phyloP scores from a whole-genome alignment of 129 eudicot species.

The Pulicaria dysenterica region DNA sequence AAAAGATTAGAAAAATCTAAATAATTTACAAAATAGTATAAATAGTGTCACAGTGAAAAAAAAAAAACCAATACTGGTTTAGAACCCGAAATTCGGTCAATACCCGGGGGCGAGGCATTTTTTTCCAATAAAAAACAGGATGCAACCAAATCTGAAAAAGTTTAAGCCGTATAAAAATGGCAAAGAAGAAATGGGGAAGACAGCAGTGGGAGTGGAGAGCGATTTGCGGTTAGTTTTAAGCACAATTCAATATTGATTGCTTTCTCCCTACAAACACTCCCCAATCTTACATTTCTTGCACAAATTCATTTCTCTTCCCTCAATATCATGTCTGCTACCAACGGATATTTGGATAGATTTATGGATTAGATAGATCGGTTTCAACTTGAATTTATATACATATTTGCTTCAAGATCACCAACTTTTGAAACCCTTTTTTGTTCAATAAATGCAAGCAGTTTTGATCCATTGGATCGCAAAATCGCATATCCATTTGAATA shows the following conservation, averaged over 20 bases:
- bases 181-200: slow-evolving; percentile 27
- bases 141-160: slow-evolving; percentile 32
- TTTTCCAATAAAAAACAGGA: too few species aligned
- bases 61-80: too few species aligned
- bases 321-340: slow-evolving; percentile 27
- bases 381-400: background rate
- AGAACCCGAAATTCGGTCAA: too few species aligned
- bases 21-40: too few species aligned
- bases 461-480: background rate
- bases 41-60: too few species aligned
- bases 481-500: slow-evolving; percentile 16
- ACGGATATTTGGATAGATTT: slow-evolving; percentile 30
- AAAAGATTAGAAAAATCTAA: too few species aligned
- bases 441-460: background rate
- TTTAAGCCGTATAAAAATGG: slow-evolving; percentile 30
- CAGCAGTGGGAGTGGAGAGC: slow-evolving; percentile 30
- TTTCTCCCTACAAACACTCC: slow-evolving; percentile 30
- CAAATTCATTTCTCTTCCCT: slow-evolving; percentile 26
- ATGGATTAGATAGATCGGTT: slow-evolving; percentile 36
- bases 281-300: slow-evolving; percentile 7
- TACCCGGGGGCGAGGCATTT: too few species aligned
- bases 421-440: background rate
- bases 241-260: slow-evolving; percentile 6
- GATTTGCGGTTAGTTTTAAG: slow-evolving; percentile 25
- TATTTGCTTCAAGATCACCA: background rate